Base-by-base conservation (phyloP, 306 rosid species). In the Citrullus colocynthis region DNA sequence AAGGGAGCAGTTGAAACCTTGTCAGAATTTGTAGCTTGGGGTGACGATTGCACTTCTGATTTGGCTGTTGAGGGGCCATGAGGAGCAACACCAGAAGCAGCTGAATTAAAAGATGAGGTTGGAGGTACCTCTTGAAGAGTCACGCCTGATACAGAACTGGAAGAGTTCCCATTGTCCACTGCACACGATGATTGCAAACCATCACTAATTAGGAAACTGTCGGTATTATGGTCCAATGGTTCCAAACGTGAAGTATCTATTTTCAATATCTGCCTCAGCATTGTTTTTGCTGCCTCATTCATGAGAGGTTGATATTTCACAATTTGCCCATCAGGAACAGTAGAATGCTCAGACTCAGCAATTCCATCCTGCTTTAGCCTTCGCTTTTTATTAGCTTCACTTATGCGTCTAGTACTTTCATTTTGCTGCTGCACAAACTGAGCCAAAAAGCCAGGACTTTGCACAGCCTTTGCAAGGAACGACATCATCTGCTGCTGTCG, bases 401-500 rank as follows among this genome's bases (percentile, higher is more conserved):
- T 81, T 66, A 95, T 86, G 64, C 96, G 89, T 80, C 91, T 89
- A 82, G 78, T 92, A 88, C 92, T 89, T 78, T 91, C 97, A 81
- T 89, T 95, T 85, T 95, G 86, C 85, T 93, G 97, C 85, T 95
- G 96, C 61, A 95, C 93, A 84, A 95, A 95, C 82, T 95, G 97
- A 80, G 96, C 90, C 80, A 95, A 86, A 80, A 95, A 95, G 75
- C 97, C 88, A 80, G 99, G 97, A 86, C 99, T 92, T 84, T 92
- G 97, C 72, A 92, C 90, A 45, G 97, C 99, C 86, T 92, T 95
- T 17, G 99, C 99, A 71, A 95, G 93, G 82, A 95, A 95, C 64
- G 99, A 92, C 97, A 95, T 92, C 97, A 95, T 92, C 82, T 95
- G 97, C 81, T 92, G 97, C 73, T 95, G 99, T 58, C 99, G 83